A percentile compares a stretch with the other conserved stretches of the same genome.
Conservation (phyloP, 1,284 basidiomycete genomes). For the Pseudozyma thailandica region DNA sequence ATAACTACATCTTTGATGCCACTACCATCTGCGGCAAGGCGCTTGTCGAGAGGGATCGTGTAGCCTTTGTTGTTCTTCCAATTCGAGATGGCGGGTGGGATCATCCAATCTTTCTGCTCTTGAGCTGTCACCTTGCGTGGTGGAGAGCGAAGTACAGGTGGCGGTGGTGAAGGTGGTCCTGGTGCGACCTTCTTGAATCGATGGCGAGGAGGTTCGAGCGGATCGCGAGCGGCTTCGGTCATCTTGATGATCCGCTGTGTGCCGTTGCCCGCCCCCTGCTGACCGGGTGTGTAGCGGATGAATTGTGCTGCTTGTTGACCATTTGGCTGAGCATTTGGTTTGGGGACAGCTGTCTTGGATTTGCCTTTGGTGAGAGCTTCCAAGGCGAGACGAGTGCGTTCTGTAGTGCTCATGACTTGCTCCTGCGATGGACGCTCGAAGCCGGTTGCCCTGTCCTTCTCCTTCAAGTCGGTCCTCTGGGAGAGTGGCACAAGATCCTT, state of each 20-base stretch:
- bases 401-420: slow-evolving; percentile 85
- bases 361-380: slow-evolving; percentile 94
- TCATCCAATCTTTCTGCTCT: slow-evolving; percentile 99
- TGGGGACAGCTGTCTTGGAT: slow-evolving; percentile 94
- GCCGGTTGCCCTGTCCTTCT: slow-evolving; percentile 71
- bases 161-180: slow-evolving; percentile 93
- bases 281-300: slow-evolving; percentile 94
- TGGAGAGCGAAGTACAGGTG: slow-evolving; percentile 94
- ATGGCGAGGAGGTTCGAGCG: slow-evolving; percentile 93
- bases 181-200: slow-evolving; percentile 98
- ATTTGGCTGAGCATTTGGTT: slow-evolving; percentile 58
- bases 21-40: slow-evolving; percentile 94
- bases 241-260: slow-evolving; percentile 99
- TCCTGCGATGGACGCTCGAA: slow-evolving; percentile 95
- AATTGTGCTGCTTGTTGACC: slow-evolving; percentile 72
- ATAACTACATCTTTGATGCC: slow-evolving; percentile 98
- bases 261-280: slow-evolving; percentile 75
- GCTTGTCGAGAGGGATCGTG: slow-evolving; percentile 97
- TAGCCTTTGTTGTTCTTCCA: slow-evolving; percentile 99
- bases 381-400: slow-evolving; percentile 87
- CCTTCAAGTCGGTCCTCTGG: slow-evolving; percentile 83
- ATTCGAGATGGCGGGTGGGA: slow-evolving; percentile 98
- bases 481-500: slow-evolving; percentile 94
- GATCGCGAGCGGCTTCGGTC: slow-evolving; percentile 82
- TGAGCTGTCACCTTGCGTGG: slow-evolving; percentile 94